Conservation (phyloP, 2,329 filamentous ascomycete species). For the Scytalidium sp. region DNA sequence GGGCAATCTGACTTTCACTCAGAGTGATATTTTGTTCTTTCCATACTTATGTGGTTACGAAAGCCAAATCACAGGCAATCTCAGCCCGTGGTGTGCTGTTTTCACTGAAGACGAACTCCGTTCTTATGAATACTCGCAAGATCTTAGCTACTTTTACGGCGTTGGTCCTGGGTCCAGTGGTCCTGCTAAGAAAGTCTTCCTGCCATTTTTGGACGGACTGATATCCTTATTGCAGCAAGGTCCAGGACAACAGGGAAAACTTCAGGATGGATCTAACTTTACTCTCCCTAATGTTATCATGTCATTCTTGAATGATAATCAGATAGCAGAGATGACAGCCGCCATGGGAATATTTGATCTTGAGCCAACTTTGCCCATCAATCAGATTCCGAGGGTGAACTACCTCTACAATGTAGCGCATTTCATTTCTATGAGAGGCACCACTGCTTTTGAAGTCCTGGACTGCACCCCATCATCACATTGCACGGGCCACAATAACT, state of each 20-base stretch:
- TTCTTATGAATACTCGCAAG: constrained; percentile 65
- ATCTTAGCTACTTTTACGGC: constrained; percentile 67
- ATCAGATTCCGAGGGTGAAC: constrained; percentile 39
- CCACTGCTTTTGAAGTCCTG: constrained; percentile 61
- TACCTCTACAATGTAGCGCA: constrained; percentile 53
- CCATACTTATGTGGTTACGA: constrained; percentile 72
- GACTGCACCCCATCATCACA: constrained; percentile 37
- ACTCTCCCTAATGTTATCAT: constrained; percentile 55
- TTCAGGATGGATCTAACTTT: constrained; percentile 43
- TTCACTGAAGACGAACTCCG: constrained; percentile 60
- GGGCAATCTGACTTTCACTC: constrained; percentile 52
- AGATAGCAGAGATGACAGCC: constrained; percentile 59
- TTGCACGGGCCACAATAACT: neutral
- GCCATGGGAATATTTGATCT: constrained; percentile 60
- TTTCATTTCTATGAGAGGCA: constrained; percentile 62
- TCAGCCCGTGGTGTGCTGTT: constrained; percentile 61
- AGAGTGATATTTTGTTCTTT: constrained; percentile 53
- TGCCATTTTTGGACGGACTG: constrained; percentile 55
- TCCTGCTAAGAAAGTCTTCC: constrained; percentile 53
- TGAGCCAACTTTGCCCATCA: constrained; percentile 45
- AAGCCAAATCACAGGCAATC: constrained; percentile 59
- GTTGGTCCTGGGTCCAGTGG: constrained; percentile 54
- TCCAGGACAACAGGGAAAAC: constrained; percentile 45
- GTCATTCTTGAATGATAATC: constrained; percentile 64
- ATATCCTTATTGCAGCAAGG: constrained; percentile 50